A percentile compares a stretch with the other conserved stretches of the same genome.
Evolutionary conservation across 352 stramenopile genomes (phyloP).

Genomic region (Globisporangium takayamanum): DNA sequence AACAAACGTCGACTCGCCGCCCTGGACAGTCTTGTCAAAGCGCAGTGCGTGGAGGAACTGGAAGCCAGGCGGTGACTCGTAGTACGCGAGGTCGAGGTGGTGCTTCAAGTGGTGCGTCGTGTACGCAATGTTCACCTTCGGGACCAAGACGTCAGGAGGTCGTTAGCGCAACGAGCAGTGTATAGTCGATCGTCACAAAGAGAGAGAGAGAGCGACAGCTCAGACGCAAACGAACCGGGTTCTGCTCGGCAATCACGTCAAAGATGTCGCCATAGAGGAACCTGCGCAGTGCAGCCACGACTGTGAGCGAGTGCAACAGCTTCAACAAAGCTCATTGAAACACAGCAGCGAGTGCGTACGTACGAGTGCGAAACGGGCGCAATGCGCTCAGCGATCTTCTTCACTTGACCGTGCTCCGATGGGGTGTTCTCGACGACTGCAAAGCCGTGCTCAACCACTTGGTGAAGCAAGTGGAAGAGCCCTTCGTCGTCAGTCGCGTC

Average conservation of each 20-base stretch:
- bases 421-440: conserved; percentile 74
- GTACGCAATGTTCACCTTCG: conserved; percentile 93
- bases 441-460: conserved; percentile 64
- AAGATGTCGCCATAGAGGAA: conserved; percentile 86
- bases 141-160: background rate
- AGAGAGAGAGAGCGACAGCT: background rate
- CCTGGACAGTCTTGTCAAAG: conserved; percentile 81
- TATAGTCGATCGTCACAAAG: background rate
- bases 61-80: conserved; percentile 94
- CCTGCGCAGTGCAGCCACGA: conserved; percentile 14
- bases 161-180: background rate
- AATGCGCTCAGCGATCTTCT: conserved; percentile 71
- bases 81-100: conserved; percentile 95
- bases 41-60: conserved; percentile 92
- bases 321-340: background rate
- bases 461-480: conserved; percentile 57
- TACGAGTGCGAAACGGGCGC: conserved; percentile 78
- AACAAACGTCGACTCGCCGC: conserved; percentile 81
- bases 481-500: conserved; percentile 43
- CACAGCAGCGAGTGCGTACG: conserved; percentile 3
- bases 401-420: conserved; percentile 44
- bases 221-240: conserved; percentile 37
- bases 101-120: conserved; percentile 86
- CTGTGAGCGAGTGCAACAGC: background rate
- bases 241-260: conserved; percentile 74